These are phyloP conservation scores for Salvia splendens DNA, from an alignment of 257 asterid species.

Conservation along the genomic window DNA sequence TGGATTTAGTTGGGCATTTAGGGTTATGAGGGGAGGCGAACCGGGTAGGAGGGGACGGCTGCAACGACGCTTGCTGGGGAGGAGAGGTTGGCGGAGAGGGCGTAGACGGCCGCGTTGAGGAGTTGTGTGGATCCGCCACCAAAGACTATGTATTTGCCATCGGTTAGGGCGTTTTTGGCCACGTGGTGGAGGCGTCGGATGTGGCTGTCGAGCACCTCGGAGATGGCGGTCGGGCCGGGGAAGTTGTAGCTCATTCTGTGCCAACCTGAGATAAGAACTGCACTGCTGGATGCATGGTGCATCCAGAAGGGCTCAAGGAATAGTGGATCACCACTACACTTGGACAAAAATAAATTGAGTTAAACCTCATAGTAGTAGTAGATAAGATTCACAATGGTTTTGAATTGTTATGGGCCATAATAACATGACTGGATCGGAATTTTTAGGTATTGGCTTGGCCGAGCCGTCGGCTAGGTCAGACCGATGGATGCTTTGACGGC, in stretches of 20 bases:
- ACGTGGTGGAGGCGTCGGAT: conserved; percentile 48
- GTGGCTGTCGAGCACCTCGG: conserved; percentile 44
- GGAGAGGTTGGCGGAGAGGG: conserved; percentile 62
- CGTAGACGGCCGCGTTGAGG: conserved; percentile 63
- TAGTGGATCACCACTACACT: conserved; percentile 56
- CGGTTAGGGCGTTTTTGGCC: conserved; percentile 53
- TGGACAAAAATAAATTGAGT: background rate
- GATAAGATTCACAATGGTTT: too few relatives aligned
- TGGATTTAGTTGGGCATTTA: background rate
- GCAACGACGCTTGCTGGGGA: conserved; percentile 59
- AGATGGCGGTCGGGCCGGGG: conserved; percentile 30
- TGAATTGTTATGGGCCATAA: background rate
- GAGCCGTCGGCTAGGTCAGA: too few relatives aligned
- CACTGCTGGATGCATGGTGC: conserved; percentile 55
- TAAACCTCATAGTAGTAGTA: background rate
- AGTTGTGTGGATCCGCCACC: conserved; percentile 80
- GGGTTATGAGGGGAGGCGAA: conserved; percentile 20
- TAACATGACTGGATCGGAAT: too few relatives aligned
- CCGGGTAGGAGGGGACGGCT: conserved; percentile 56
- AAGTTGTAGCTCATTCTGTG: conserved; percentile 72
- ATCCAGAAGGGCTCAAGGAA: conserved; percentile 59
- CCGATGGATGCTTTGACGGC: too few relatives aligned
- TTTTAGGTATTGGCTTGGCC: too few relatives aligned
- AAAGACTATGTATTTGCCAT: conserved; percentile 54
- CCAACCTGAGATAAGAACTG: conserved; percentile 68